A percentile compares a stretch with the other conserved stretches of the same genome.
phyloP scores from a whole-genome alignment of 179 eudicot species.

The Beta corolliflora region DNA sequence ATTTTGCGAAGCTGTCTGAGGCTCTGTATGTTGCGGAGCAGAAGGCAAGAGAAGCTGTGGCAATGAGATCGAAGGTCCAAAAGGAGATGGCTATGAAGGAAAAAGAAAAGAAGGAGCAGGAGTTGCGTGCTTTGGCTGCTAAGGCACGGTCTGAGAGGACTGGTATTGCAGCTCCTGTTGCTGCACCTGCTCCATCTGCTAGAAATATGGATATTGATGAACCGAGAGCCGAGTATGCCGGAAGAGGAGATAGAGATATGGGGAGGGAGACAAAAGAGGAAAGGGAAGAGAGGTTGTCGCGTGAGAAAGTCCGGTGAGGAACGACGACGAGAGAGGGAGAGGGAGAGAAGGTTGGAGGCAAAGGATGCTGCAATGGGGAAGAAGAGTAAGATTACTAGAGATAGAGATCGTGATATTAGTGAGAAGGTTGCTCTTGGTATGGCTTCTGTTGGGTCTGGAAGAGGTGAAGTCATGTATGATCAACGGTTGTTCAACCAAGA shows the following conservation, averaged over 20 bases:
- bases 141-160: slow-evolving; percentile 85
- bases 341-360: slow-evolving; percentile 91
- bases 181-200: slow-evolving; percentile 48
- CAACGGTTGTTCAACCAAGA: slow-evolving; percentile 89
- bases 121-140: slow-evolving; percentile 73
- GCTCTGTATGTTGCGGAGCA: slow-evolving; percentile 82
- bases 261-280: slow-evolving; percentile 62
- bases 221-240: slow-evolving; percentile 48
- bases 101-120: slow-evolving; percentile 71
- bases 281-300: slow-evolving; percentile 56
- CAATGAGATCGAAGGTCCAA: slow-evolving; percentile 86
- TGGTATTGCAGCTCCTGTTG: slow-evolving; percentile 53
- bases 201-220: slow-evolving; percentile 47
- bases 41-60: slow-evolving; percentile 89
- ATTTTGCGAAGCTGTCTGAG: slow-evolving; percentile 87
- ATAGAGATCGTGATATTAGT: slow-evolving; percentile 83
- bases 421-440: slow-evolving; percentile 94
- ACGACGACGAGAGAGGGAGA: slow-evolving; percentile 72
- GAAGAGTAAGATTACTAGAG: slow-evolving; percentile 87
- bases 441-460: slow-evolving; percentile 66
- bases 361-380: slow-evolving; percentile 88
- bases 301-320: slow-evolving; percentile 91
- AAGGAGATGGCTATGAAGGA: slow-evolving; percentile 94
- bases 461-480: slow-evolving; percentile 88
- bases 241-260: slow-evolving; percentile 42